Base-by-base conservation (phyloP, 352 stramenopile species). In the Phytophthora palmivora region DNA sequence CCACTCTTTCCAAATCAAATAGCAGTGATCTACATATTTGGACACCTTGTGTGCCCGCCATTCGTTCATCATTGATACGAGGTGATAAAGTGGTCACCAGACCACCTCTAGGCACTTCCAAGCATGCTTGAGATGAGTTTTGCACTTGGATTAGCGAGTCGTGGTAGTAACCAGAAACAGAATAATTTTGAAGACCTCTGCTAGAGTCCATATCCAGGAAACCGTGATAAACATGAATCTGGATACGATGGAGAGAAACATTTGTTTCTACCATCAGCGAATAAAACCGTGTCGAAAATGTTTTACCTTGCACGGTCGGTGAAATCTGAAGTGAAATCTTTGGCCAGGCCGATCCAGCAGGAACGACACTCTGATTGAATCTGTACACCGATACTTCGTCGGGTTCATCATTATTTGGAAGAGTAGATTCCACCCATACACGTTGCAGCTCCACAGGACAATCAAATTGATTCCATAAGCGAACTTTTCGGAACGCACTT, bases 1-100 rank as follows among this genome's bases (percentile, higher is more conserved):
- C 71, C 18, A 89, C 57, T 19, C 74, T 77, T 4, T 72, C 76
- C 21, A 89, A 49, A 16, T 85, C 63, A 22, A 89, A 65, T 6
- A 79, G 15, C 14, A 87, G 33, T 6, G 69, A 73, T 9, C 79
- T 66, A 42, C 79, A 91, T 11, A 77, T 37, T 43, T 59, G 39
- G 42, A 66, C 62, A 46, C 44, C 45, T 18, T 63, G 45, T 6
- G 30, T 68, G 24, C 60, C 42, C 4, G 28, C 18, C 14, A 34
- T 18, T 21, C 14, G 11, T 62, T 45, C 55, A 34, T 56, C 36
- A 57, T 72, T 52, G n/a, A 70, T 65, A 14, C 46, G 55, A 11
- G 46, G 56, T 15, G 39, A 59, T 14, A 18, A 30, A 38, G 38
- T 42, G 2, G 62, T 46, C 28, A 72, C 39, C 11, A 54, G 2